phyloP scores from a whole-genome alignment of 23 red algal species.

The Gracilaria vermiculophylla region DNA sequence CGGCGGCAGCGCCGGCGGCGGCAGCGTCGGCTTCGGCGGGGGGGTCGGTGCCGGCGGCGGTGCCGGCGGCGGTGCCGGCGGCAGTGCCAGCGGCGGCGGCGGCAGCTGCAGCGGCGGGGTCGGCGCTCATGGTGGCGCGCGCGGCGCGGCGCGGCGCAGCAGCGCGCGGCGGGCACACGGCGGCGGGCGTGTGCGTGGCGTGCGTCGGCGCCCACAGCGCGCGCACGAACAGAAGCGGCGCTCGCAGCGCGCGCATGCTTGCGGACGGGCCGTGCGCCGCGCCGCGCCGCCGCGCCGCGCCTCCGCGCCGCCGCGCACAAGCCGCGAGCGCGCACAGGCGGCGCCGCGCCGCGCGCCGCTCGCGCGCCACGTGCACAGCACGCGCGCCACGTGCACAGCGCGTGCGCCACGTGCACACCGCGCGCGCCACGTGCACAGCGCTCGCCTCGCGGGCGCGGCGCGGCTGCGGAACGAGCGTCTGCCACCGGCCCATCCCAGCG shows the following conservation, averaged over 20 bases:
- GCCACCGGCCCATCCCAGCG: not conserved
- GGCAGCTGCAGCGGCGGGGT: not conserved
- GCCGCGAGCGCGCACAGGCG: no score
- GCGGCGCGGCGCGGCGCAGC: not conserved
- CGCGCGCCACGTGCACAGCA: not conserved
- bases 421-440: not conserved
- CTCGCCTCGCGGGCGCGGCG: not conserved
- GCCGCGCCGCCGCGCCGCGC: no score
- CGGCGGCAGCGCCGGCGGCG: no score
- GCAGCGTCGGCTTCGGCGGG: no score
- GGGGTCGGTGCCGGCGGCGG: no score
- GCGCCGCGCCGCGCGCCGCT: no score
- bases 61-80: no score
- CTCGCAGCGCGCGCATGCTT: not conserved
- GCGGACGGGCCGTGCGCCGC: not conserved
- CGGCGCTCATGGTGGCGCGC: not conserved
- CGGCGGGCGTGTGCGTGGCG: not conserved
- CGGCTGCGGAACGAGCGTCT: not conserved
- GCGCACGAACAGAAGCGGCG: not conserved
- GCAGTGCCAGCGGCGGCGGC: conserved; percentile 12
- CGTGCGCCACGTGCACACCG: not conserved
- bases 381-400: not conserved
- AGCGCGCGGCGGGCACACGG: not conserved
- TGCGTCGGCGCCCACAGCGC: no score
- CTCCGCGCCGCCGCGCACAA: no score